Evolutionary conservation across 2,329 filamentous ascomycete genomes (phyloP).

Genomic region (Dendrostoma leiphaemia): DNA sequence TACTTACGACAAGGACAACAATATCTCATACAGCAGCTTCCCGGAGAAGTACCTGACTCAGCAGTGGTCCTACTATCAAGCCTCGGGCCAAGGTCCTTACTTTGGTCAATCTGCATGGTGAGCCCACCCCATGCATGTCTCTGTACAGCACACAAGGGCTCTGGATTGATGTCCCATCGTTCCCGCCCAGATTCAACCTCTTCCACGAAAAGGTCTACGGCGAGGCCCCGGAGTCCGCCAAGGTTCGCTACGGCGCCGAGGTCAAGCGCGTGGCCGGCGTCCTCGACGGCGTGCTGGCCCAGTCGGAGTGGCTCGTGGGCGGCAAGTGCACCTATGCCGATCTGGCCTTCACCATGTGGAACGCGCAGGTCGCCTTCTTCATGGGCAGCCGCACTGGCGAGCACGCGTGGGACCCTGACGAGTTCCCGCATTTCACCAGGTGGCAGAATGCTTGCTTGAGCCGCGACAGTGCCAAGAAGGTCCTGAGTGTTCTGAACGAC

Average conservation of each 20-base stretch:
- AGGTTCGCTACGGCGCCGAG: slow-evolving; percentile 5
- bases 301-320: neutral
- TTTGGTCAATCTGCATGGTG: slow-evolving; percentile 39
- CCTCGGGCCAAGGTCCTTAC: slow-evolving; percentile 40
- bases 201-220: slow-evolving; percentile 5
- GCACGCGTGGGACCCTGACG: slow-evolving; percentile 3
- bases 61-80: slow-evolving; percentile 40
- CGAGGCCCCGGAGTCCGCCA: slow-evolving; percentile 19
- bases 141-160: slow-evolving; percentile 23
- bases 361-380: slow-evolving; percentile 4
- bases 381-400: slow-evolving; percentile 10
- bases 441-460: slow-evolving; percentile 6
- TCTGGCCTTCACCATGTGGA: slow-evolving; percentile 11
- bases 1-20: slow-evolving; percentile 42
- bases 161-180: neutral
- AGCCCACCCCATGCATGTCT: no score
- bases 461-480: slow-evolving; percentile 7
- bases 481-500: slow-evolving; percentile 3
- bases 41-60: slow-evolving; percentile 34
- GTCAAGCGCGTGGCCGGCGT: neutral
- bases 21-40: slow-evolving; percentile 38
- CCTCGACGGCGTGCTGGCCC: neutral
- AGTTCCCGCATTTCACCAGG: slow-evolving; percentile 5
- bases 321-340: slow-evolving; percentile 9
- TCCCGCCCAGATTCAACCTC: neutral